phyloP scores from a whole-genome alignment of 2,329 filamentous ascomycete species.

The Aureobasidium mangrovei region DNA sequence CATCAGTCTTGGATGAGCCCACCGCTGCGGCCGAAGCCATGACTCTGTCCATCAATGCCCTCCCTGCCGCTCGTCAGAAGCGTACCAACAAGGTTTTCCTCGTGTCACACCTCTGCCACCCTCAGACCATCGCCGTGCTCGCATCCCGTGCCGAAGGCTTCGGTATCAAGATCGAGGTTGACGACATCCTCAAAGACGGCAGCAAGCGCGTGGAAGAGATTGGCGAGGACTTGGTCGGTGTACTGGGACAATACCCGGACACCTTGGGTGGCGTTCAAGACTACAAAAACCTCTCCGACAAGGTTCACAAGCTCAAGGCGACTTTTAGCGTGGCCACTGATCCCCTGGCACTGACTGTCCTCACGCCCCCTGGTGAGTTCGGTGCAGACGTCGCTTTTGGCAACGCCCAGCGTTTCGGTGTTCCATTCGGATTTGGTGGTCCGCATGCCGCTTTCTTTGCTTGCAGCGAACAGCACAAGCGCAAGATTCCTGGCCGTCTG shows the following conservation, averaged over 20 bases:
- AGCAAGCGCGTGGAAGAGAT: conserved; percentile 60
- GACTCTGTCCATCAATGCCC: conserved; percentile 77
- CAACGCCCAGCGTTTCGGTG: conserved; percentile 82
- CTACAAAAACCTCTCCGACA: conserved; percentile 63
- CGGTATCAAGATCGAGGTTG: conserved; percentile 66
- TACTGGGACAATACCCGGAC: conserved; percentile 91
- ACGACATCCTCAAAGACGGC: conserved; percentile 60
- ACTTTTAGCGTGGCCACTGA: conserved; percentile 86
- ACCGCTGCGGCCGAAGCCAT: conserved; percentile 93
- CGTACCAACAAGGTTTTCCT: conserved; percentile 70
- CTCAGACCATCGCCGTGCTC: conserved; percentile 78
- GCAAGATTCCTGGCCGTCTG: conserved; percentile 84
- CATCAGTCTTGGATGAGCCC: conserved; percentile 80
- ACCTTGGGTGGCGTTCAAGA: conserved; percentile 73
- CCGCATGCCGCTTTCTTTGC: conserved; percentile 98
- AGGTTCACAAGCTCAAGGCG: conserved; percentile 67
- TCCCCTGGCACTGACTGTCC: conserved; percentile 72
- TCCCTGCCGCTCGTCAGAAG: conserved; percentile 64
- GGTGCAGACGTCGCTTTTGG: conserved; percentile 94
- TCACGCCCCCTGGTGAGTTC: conserved; percentile 87
- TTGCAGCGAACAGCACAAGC: conserved; percentile 81
- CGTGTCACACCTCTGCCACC: conserved; percentile 73
- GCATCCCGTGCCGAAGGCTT: conserved; percentile 84
- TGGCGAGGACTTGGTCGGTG: conserved; percentile 75
- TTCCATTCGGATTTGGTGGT: conserved; percentile 84